Base-by-base conservation (phyloP, 2,329 filamentous ascomycete genomes). In the Alternaria hordeiaustralica region DNA sequence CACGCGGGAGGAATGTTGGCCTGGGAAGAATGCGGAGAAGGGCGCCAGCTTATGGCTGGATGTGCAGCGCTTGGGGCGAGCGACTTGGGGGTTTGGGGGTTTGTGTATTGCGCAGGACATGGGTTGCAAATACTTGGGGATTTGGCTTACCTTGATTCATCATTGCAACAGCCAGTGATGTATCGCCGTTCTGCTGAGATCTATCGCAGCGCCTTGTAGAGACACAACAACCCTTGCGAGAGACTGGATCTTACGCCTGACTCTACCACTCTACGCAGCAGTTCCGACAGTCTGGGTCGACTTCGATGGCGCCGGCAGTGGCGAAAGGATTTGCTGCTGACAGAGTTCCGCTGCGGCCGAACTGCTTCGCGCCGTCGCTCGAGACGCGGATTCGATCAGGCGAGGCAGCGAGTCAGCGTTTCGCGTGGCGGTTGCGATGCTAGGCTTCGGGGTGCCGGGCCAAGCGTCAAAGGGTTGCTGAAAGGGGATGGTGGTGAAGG, bases 71-170 rank as follows among this genome's bases (percentile, higher is more conserved):
- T 67, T 70, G 66, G 64, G 63, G 66, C 61, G 62, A 68, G 67
- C 64, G 58, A 66, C 60, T 61, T 61, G 69, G 71, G 66, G 67
- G 64, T 71, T 70, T 70, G 65, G 36, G 54, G 26, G 33, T 25
- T 55, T 28, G 23, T 70, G 71, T 70, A 69, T 53, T 69, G 59
- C 30, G 70, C 62, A 67, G 65, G 60, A 67, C 69, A 72, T 65
- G 72, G 68, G 63, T 61, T 68, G 67, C 60, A 64, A 66, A 70
- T 66, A 66, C 65, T 57, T 66, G 66, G 61, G 73, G 71, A 72
- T 70, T 71, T 75, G 71, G 78, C 79, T 79, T 78, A 81, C 79
- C 73, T 76, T 72, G 69, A 65, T 80, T 77, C 79, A 81, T 80
- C 53, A 71, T 73, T 71, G 71, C 67, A 70, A 70, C 56, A 64